Conservation (phyloP, 345 rosid genomes). For the Gossypioides kirkii region DNA sequence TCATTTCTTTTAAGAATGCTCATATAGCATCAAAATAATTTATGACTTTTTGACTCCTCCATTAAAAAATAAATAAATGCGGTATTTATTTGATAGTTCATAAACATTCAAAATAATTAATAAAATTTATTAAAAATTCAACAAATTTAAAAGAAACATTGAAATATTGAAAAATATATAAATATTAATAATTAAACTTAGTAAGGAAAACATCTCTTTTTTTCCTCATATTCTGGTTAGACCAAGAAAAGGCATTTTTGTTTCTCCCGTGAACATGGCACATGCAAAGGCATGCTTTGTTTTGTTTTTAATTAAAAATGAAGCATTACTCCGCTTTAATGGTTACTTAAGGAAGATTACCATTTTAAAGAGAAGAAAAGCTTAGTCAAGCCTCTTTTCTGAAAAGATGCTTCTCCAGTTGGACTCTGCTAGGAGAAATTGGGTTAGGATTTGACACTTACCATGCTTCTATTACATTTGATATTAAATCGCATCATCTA, state of each 20-base stretch:
- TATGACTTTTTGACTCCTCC: slow-evolving; percentile 59
- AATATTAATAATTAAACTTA: no score
- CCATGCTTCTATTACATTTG: not conserved
- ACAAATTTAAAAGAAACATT: no score
- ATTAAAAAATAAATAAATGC: no score
- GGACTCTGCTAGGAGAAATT: not conserved
- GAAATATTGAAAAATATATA: no score
- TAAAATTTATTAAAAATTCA: no score
- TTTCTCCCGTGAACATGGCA: not conserved
- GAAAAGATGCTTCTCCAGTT: slow-evolving; percentile 27
- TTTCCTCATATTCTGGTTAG: slow-evolving; percentile 13
- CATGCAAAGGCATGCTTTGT: not conserved
- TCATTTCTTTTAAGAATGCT: slow-evolving; percentile 24
- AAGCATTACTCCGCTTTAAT: not conserved
- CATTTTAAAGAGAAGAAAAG: slow-evolving; percentile 23
- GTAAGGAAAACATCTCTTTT: not conserved
- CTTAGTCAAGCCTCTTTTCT: slow-evolving; percentile 17
- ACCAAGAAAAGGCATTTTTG: slow-evolving; percentile 1
- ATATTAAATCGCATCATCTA: no score
- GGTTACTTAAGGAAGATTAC: slow-evolving; percentile 13
- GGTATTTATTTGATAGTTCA: no score
- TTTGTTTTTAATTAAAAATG: not conserved
- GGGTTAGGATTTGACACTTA: not conserved
- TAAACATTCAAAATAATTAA: no score
- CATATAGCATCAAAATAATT: no score